Evolutionary conservation across 192 early-diverging fungal species (phyloP).

Genomic region (Linnemannia exigua): DNA sequence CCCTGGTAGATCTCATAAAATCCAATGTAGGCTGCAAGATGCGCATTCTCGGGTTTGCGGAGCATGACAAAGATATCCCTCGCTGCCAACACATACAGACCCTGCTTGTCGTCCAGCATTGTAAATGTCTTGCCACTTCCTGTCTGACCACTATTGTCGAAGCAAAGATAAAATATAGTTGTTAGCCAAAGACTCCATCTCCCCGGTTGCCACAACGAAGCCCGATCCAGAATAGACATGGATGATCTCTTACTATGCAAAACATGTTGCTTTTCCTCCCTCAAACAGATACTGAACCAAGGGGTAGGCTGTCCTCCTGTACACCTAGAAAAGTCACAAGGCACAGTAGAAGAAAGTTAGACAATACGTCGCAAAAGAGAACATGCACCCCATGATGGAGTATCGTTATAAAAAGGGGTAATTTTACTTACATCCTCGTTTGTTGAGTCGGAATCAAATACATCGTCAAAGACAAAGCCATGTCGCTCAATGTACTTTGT

Average conservation of each 20-base stretch:
- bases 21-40: conserved; percentile 87
- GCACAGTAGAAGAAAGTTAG: neutral
- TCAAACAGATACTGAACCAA: conserved; percentile 95
- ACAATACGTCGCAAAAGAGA: neutral
- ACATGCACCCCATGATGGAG: neutral
- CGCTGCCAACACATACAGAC: conserved; percentile 94
- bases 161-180: neutral
- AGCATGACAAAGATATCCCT: conserved; percentile 91
- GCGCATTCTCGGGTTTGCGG: conserved; percentile 73
- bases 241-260: conserved; percentile 88
- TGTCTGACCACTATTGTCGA: conserved; percentile 82
- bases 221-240: neutral
- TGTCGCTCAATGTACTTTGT: conserved; percentile 96
- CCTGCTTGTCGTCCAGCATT: conserved; percentile 91
- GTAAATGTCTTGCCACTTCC: conserved; percentile 98
- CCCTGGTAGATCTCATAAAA: conserved; percentile 99
- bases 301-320: conserved; percentile 92
- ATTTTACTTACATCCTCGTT: conserved; percentile 76
- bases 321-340: conserved; percentile 59
- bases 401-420: neutral
- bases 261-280: conserved; percentile 98
- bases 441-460: conserved; percentile 84
- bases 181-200: neutral
- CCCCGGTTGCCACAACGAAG: neutral
- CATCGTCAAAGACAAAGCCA: conserved; percentile 96